These are phyloP conservation scores for Boechera retrofracta DNA, from an alignment of 345 rosid species.

Conservation along the genomic window DNA sequence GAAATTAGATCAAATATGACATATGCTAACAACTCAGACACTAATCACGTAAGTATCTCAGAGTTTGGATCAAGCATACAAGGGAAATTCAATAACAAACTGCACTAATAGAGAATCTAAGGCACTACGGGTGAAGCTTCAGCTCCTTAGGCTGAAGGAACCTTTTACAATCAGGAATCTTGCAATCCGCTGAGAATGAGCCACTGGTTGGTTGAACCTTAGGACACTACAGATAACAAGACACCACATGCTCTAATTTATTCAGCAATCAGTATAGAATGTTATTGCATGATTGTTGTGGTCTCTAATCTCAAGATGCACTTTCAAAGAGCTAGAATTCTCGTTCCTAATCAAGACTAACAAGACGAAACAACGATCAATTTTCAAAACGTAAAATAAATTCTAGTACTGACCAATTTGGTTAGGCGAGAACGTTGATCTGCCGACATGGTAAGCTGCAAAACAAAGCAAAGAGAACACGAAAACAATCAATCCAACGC, in stretches of 20 bases:
- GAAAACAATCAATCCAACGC: conserved; percentile 9
- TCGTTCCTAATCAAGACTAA: conserved; percentile 15
- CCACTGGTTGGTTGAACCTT: conserved; percentile 1
- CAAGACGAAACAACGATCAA: not conserved
- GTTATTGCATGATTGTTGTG: conserved; percentile 8
- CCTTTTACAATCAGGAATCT: conserved; percentile 16
- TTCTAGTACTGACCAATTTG: conserved; percentile 72
- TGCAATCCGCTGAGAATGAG: not conserved
- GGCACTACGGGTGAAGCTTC: conserved; percentile 2
- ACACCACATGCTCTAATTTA: conserved; percentile 24
- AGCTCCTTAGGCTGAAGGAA: conserved; percentile 15
- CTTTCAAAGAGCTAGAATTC: conserved; percentile 11
- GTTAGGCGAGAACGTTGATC: conserved; percentile 80
- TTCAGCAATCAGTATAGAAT: not conserved
- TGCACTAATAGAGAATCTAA: conserved; percentile 17
- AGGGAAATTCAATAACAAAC: conserved; percentile 11
- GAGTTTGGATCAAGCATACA: conserved; percentile 17
- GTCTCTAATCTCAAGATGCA: not conserved
- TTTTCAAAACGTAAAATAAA: not conserved
- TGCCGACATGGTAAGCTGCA: conserved; percentile 87
- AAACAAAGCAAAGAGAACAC: conserved; percentile 27
- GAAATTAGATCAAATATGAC: conserved; percentile 2
- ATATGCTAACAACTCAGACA: conserved; percentile 3
- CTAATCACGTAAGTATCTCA: conserved; percentile 20
- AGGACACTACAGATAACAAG: conserved; percentile 22